Evolutionary conservation across 176 grass and related monocot species (phyloP).

Genomic region (Triticum timopheevii): DNA sequence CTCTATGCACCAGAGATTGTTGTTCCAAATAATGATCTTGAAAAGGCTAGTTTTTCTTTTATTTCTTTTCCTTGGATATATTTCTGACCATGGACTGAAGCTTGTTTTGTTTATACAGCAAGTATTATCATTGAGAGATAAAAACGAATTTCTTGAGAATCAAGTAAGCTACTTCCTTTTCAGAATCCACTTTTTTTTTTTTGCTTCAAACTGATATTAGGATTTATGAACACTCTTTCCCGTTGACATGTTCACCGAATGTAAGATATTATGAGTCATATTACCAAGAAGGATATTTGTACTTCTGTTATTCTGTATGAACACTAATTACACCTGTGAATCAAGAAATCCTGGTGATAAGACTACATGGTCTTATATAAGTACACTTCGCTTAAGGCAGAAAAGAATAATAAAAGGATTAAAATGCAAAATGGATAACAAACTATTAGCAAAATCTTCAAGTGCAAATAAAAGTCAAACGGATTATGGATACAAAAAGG

Average conservation of each 20-base stretch:
- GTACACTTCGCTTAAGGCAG: not conserved
- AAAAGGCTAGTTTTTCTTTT: conserved; percentile 60
- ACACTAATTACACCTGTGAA: not conserved
- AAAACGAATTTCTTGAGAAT: conserved; percentile 63
- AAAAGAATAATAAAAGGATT: not conserved
- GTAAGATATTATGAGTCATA: not conserved
- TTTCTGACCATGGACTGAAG: conserved; percentile 32
- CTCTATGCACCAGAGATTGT: conserved; percentile 78
- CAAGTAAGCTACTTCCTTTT: conserved; percentile 52
- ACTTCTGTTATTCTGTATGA: not conserved
- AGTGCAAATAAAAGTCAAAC: not conserved
- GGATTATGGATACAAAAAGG: not conserved
- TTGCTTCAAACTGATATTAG: not conserved
- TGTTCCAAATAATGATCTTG: conserved; percentile 86
- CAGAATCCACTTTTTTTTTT: not conserved
- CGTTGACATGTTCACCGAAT: not conserved
- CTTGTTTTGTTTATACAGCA: conserved; percentile 64
- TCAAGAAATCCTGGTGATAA: not conserved
- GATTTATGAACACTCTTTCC: not conserved
- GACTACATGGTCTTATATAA: not conserved
- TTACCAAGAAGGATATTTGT: not conserved
- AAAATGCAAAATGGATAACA: not conserved
- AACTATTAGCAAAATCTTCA: not conserved
- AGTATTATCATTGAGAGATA: conserved; percentile 65
- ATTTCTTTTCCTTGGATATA: not conserved